A percentile compares a stretch with the other conserved stretches of the same genome.
Conservation (phyloP, 306 rosid genomes). For the Albizia julibrissin region DNA sequence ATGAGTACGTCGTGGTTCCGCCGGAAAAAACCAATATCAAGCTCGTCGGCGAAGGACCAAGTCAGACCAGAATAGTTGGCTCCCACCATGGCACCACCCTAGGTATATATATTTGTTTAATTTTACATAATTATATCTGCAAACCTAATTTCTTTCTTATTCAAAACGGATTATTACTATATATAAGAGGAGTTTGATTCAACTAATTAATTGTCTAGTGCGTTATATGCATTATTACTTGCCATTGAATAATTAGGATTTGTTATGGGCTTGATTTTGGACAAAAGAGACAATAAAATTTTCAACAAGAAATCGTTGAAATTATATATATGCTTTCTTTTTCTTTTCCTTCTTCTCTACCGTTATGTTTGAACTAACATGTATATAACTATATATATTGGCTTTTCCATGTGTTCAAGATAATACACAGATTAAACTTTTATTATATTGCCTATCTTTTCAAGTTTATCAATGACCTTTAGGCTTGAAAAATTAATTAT, state of each 20-base stretch:
- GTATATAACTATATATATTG: too few species aligned
- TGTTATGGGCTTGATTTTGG: too few species aligned
- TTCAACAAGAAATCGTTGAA: too few species aligned
- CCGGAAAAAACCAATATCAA: conserved; percentile 34
- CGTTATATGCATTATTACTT: too few species aligned
- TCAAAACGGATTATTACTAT: too few species aligned
- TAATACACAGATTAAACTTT: neutral
- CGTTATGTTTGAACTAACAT: too few species aligned
- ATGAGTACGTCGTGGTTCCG: conserved; percentile 36
- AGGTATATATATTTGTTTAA: conserved; percentile 24
- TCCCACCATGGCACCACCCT: conserved; percentile 35
- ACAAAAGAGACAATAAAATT: neutral
- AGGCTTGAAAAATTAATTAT: neutral
- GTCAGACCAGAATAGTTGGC: conserved; percentile 15
- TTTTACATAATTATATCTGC: too few species aligned
- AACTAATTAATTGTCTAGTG: too few species aligned
- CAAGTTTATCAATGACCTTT: neutral
- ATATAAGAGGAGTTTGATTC: too few species aligned
- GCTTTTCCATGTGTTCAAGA: neutral
- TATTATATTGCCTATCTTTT: neutral
- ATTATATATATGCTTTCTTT: neutral
- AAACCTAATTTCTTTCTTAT: too few species aligned
- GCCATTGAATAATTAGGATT: too few species aligned
- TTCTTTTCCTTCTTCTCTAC: neutral
- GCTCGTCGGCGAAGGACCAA: conserved; percentile 38